Evolutionary conservation across 192 early-diverging fungal species (phyloP), one percentile per base, ranked within the genome.

Genomic region (Chytriomyces sp.): DNA sequence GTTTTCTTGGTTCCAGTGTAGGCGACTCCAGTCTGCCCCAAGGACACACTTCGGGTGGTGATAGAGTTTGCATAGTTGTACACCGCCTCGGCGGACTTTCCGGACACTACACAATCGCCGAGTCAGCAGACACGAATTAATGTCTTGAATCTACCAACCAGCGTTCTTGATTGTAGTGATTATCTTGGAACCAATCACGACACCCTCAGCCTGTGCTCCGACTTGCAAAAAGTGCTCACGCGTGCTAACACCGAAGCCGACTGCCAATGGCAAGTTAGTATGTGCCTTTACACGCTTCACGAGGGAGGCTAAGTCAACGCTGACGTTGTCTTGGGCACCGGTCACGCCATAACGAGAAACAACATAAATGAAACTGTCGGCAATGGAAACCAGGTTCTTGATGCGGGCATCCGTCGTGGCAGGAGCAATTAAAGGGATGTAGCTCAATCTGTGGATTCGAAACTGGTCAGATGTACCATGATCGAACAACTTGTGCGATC

Each of bases 331-430:
- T 22, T 87, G 84, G 1, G 91, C 92, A 34, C 98, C 98, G 22
- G 98, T 99, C 49, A 98, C 95, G 54, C 98, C 98, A 64, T 94
- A 85, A 44, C 91, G 90, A 56, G 91, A 93, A 54, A 99, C 93
- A 37, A 98, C 93, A 71, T 99, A 99, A 68, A 98, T 93, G 76
- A 98, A 99, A 55, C 90, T 91, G 78, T 94, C 93, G 41, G 96
- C 92, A 39, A 96, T 82, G 37, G 83, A 82, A 3, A 91, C 87
- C 44, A 99, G 85, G 31, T 85, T 82, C 64, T 88, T 75, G 74
- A 97, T 91, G 52, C 98, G 91, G 2, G 77, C 77, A 33, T 94
- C 92, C 10, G 93, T 93, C 7, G 95, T 98, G 19, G 94, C 91
- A 34, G 98, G 98, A 10, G 98, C 93, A 64, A 99, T 90, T 57